Percentiles rank a stretch among this genome's conserved stretches.
These are phyloP conservation scores for Botrytis galanthina DNA, from an alignment of 2,329 filamentous ascomycete species.

Conservation along the genomic window DNA sequence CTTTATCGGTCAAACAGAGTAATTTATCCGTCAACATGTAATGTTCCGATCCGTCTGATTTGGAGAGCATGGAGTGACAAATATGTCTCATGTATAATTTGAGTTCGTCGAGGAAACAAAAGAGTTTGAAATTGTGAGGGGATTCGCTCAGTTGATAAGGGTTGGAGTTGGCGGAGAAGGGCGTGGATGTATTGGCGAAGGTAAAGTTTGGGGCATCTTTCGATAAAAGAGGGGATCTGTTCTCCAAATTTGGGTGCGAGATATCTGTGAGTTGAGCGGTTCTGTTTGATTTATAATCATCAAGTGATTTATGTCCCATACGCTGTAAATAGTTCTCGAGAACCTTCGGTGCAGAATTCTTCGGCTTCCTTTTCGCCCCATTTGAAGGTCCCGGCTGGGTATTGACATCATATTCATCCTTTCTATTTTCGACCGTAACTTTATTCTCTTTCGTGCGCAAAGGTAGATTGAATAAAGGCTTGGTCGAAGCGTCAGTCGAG, in stretches of 20 bases:
- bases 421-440: background rate
- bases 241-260: background rate
- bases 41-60: constrained; percentile 9
- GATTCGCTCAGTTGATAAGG: background rate
- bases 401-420: background rate
- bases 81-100: background rate
- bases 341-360: background rate
- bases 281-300: background rate
- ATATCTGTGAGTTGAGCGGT: background rate
- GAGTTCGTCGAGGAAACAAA: constrained; percentile 22
- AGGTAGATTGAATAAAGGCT: background rate
- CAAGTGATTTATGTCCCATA: background rate
- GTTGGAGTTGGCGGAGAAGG: background rate
- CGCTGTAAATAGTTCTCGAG: background rate
- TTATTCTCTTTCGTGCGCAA: background rate
- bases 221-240: background rate
- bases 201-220: background rate
- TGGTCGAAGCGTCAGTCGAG: background rate
- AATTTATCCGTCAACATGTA: constrained; percentile 43
- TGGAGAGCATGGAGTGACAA: constrained; percentile 19
- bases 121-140: constrained; percentile 22
- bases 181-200: background rate
- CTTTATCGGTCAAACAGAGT: constrained; percentile 52
- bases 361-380: background rate
- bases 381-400: background rate